phyloP scores from a whole-genome alignment of 306 rosid species.

The Vigna angularis region DNA sequence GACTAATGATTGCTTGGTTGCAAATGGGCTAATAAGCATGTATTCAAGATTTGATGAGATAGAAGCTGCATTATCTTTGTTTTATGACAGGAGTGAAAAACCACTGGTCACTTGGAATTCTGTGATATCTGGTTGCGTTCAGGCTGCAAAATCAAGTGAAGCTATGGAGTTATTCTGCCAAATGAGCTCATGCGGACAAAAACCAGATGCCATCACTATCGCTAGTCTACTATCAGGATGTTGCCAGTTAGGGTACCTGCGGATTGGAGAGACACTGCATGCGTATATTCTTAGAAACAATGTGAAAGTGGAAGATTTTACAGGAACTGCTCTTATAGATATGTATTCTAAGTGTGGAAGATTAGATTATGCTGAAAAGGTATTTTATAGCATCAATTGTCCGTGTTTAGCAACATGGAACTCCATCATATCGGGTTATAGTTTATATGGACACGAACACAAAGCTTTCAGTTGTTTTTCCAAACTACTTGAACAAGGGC shows the following conservation, averaged over 20 bases:
- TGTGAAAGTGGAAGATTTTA: conserved; percentile 63
- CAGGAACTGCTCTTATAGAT: conserved; percentile 78
- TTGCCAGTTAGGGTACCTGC: conserved; percentile 70
- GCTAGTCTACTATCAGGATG: conserved; percentile 79
- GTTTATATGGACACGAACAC: conserved; percentile 68
- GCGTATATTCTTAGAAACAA: conserved; percentile 62
- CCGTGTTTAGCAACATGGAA: conserved; percentile 91
- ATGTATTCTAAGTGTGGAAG: conserved; percentile 87
- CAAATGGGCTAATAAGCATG: conserved; percentile 82
- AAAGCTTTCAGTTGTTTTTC: conserved; percentile 68
- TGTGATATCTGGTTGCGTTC: conserved; percentile 78
- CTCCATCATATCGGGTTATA: conserved; percentile 77
- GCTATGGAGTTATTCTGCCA: conserved; percentile 68
- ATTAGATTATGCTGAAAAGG: conserved; percentile 71
- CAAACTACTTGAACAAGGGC: conserved; percentile 60
- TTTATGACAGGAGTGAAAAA: conserved; percentile 55
- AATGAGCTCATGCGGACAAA: conserved; percentile 63
- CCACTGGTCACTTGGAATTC: conserved; percentile 77
- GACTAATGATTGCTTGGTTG: conserved; percentile 55
- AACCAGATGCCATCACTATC: conserved; percentile 70
- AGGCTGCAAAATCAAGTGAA: conserved; percentile 68
- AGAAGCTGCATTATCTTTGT: conserved; percentile 60
- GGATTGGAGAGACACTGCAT: conserved; percentile 69
- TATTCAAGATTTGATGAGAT: conserved; percentile 71
- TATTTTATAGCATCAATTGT: conserved; percentile 59